Percentiles rank a stretch among this genome's conserved stretches.
Evolutionary conservation across 169 alveolate genomes (phyloP).

Genomic region (Plasmodium gonderi): DNA sequence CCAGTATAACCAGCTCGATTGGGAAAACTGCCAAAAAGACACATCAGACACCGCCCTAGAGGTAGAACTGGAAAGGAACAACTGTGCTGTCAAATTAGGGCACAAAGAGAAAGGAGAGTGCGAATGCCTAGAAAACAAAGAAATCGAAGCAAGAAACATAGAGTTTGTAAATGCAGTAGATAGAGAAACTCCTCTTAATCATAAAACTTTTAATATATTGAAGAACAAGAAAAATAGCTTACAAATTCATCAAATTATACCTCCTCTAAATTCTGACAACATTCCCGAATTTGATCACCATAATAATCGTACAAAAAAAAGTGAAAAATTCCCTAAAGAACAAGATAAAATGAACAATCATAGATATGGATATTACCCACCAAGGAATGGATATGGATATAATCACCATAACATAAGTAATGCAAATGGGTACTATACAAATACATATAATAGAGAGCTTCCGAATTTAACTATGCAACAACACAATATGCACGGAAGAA

Average conservation of each 20-base stretch:
- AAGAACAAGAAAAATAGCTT: slow-evolving; percentile 17
- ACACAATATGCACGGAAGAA: slow-evolving; percentile 73
- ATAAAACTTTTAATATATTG: slow-evolving; percentile 34
- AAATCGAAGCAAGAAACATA: neutral
- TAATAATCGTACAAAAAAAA: neutral
- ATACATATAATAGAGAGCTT: slow-evolving; percentile 40
- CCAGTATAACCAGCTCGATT: slow-evolving; percentile 3
- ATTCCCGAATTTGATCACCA: neutral
- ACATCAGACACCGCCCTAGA: neutral
- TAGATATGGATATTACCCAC: slow-evolving; percentile 47
- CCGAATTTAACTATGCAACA: slow-evolving; percentile 60
- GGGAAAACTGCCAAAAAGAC: neutral
- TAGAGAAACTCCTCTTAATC: neutral
- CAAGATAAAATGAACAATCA: slow-evolving; percentile 19
- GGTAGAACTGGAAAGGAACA: neutral
- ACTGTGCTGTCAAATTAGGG: neutral
- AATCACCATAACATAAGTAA: slow-evolving; percentile 21
- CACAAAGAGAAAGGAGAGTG: neutral
- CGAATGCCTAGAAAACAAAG: neutral
- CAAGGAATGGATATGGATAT: slow-evolving; percentile 63
- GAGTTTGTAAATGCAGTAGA: neutral
- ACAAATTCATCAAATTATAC: slow-evolving; percentile 44
- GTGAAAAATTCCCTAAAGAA: neutral
- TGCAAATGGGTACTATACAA: slow-evolving; percentile 50
- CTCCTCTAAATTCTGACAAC: slow-evolving; percentile 10